Base-by-base conservation (phyloP, 805 yeast species). In the Metschnikowia cubensis region DNA sequence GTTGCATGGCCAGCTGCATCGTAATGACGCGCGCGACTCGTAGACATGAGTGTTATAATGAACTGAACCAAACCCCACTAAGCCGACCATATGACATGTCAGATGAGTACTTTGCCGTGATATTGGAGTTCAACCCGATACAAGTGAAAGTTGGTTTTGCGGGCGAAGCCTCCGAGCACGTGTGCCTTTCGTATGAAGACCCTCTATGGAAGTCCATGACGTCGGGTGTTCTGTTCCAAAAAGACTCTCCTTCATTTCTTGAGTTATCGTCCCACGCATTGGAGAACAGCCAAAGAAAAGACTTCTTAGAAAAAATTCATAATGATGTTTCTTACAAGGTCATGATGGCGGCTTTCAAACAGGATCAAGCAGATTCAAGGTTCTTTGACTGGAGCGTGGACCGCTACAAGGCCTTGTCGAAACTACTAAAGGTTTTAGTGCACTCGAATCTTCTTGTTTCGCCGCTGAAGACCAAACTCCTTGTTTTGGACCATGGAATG, bases 61-160 rank as follows among this genome's bases (percentile, higher is more conserved):
- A 25, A 25, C 29, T 25, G 11, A 25, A 25, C 29, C 29, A 25
- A 25, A 11, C 29, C 29, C 29, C 29, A 25, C 25, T 21, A 11
- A 22, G 32, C 31, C n/a, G 29, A 21, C 14, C 33, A 37, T 20
- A 15, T 39, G 42, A 11, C 42, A 58, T 58, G 60, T 40, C 61
- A 33, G 52, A 57, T 50, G 60, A 57, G 48, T 58, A 55, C 49
- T 57, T 48, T 39, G 58, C 62, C 6, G 51, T 58, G 2, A 48
- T 57, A 18, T 55, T 58, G n/a, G 56, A 58, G n/a, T 50, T 58
- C 41, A 34, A 43, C 18, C 31, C 35, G 10, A 47, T 42, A 15
- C 45, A 41, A 6, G 42, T 58, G 2, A 48, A 47, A 14, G 39
- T 55, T 15, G 62, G 62, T 10, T 52, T 57, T 35, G 60, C 52